A percentile compares a stretch with the other conserved stretches of the same genome.
Evolutionary conservation across 2,329 filamentous ascomycete genomes (phyloP).

Genomic region (Aspergillus unguis): DNA sequence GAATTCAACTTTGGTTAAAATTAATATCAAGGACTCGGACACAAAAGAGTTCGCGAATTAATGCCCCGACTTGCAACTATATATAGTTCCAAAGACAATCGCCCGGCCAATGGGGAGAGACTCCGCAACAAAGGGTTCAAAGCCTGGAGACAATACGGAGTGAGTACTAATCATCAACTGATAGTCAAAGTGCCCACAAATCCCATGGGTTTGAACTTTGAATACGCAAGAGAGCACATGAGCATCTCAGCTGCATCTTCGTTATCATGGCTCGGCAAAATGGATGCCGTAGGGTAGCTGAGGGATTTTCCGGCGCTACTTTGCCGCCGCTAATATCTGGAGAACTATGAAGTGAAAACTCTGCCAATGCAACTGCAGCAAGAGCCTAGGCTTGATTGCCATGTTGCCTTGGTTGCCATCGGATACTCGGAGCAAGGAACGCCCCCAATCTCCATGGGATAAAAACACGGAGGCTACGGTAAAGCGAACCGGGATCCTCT

Average conservation of each 20-base stretch:
- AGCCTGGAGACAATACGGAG: too few relatives aligned
- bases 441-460: conserved; percentile 21
- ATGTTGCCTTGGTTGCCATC: conserved; percentile 19
- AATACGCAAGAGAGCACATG: conserved; percentile 2
- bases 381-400: background rate
- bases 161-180: background rate
- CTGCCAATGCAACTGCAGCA: conserved; percentile 4
- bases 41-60: too few relatives aligned
- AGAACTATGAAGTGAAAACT: background rate
- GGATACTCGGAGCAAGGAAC: conserved; percentile 28
- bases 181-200: too few relatives aligned
- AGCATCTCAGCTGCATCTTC: background rate
- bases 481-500: too few relatives aligned
- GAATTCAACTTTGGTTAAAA: too few relatives aligned
- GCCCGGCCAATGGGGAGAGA: too few relatives aligned
- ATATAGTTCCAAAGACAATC: too few relatives aligned
- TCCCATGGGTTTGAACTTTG: background rate
- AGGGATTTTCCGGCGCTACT: conserved; percentile 4
- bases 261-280: conserved; percentile 8
- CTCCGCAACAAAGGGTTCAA: too few relatives aligned
- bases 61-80: too few relatives aligned
- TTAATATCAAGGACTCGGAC: too few relatives aligned
- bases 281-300: background rate
- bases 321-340: background rate
- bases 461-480: conserved; percentile 1